Evolutionary conservation across 805 yeast species (phyloP).

Genomic region (Jamesozyma hellenica): DNA sequence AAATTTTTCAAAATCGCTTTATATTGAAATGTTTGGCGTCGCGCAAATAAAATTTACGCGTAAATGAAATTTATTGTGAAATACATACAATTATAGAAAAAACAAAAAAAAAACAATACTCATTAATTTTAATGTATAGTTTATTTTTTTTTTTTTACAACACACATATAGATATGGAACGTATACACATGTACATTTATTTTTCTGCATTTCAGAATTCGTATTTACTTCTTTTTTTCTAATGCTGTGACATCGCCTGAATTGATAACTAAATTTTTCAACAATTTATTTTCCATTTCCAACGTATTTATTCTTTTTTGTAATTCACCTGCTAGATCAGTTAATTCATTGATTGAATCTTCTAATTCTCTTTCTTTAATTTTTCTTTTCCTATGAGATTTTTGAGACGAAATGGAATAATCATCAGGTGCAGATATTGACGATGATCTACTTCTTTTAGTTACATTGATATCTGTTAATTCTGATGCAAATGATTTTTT

Average conservation of each 20-base stretch:
- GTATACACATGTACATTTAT: too few relatives aligned
- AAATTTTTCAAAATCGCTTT: too few relatives aligned
- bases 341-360: conserved; percentile 58
- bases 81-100: too few relatives aligned
- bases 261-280: conserved; percentile 56
- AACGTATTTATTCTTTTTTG: conserved; percentile 71
- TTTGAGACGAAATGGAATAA: conserved; percentile 33
- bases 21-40: neutral
- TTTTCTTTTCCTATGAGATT: conserved; percentile 53
- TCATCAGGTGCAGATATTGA: neutral
- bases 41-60: neutral
- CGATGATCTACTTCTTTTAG: neutral
- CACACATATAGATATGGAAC: too few relatives aligned
- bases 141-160: too few relatives aligned
- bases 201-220: too few relatives aligned
- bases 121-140: too few relatives aligned
- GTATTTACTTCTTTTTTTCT: conserved; percentile 37
- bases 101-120: neutral
- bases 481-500: neutral
- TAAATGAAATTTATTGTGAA: too few relatives aligned
- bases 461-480: neutral
- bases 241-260: conserved; percentile 49
- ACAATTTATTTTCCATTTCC: conserved; percentile 86
- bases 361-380: conserved; percentile 88
- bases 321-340: conserved; percentile 51